Evolutionary conservation across 371 early-diverging fungal species (phyloP), one percentile per base, ranked within the genome.

Genomic region (Mortierella sp.): DNA sequence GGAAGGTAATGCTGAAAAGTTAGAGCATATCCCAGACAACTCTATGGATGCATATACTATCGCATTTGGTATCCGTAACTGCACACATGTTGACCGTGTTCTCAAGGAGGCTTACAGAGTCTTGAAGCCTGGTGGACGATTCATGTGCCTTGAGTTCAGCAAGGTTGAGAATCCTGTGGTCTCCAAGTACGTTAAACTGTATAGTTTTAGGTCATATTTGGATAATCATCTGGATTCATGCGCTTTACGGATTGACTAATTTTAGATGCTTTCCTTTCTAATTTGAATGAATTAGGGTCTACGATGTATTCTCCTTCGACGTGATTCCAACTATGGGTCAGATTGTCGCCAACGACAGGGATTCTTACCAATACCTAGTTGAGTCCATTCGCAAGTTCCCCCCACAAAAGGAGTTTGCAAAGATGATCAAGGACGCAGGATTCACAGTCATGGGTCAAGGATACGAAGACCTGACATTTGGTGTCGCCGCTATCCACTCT

Each of bases 341-440:
- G 74, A 72, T 94, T 31, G 90, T 98, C 61, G 97, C 98, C 19
- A 89, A 92, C 51, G 98, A 98, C 82, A 91, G 94, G 29, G 93
- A 92, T 35, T 96, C 97, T 31, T 98, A 98, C 82, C 95, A 97
- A 83, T 98, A 98, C 77, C 88, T 98, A n/a, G 98, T 98, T n/a
- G 99, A 98, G 79, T 94, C 94, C 68, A 98, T 98, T 72, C 92
- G 97, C 72, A 92, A 92, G 83, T 98, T 98, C 89, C 97, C 97
- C 31, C 78, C 90, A n/a, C 98, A 98, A 86, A 86, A 88, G 61
- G 89, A 90, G 72, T 98, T 98, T 89, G 94, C 94, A 4, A 82
- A 91, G 68, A 95, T 98, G 86, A 97, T 98, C 78, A 86, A 90
- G 62, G 90, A 94, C 42, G 93, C 94, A 26, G 98, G 98, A 22